phyloP scores from a whole-genome alignment of 176 grass and related monocot genomes.

The Musa acuminata region DNA sequence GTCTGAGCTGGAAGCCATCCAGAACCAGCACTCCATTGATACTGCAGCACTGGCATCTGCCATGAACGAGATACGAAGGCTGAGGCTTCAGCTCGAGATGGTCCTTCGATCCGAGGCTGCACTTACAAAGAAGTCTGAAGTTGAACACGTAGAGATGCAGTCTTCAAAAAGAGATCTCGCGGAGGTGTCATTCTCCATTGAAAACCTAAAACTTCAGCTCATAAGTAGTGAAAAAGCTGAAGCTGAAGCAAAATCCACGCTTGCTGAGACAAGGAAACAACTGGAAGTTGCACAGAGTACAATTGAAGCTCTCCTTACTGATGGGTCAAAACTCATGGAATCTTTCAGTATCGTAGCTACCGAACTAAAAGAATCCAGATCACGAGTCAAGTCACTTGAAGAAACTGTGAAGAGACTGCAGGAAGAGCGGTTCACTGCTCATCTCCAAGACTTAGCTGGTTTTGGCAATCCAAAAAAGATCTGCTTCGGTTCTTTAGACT shows the following conservation, averaged over 20 bases:
- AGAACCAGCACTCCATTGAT: conserved; percentile 82
- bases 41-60: conserved; percentile 53
- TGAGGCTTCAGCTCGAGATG: conserved; percentile 50
- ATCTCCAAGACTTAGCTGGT: not conserved
- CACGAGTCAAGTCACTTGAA: conserved; percentile 52
- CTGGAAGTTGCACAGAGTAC: conserved; percentile 57
- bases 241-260: conserved; percentile 43
- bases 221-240: conserved; percentile 28
- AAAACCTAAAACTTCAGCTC: conserved; percentile 38
- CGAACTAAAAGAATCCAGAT: conserved; percentile 91
- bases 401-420: conserved; percentile 24
- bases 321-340: conserved; percentile 94
- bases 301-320: conserved; percentile 72
- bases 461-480: not conserved
- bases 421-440: conserved; percentile 13
- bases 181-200: conserved; percentile 39
- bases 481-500: conserved; percentile 26
- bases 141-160: conserved; percentile 12
- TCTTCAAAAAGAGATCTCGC: conserved; percentile 37
- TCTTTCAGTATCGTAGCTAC: conserved; percentile 74
- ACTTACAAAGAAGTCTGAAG: conserved; percentile 6
- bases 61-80: conserved; percentile 65
- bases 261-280: conserved; percentile 62
- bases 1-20: conserved; percentile 86
- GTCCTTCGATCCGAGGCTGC: conserved; percentile 19